Base-by-base conservation (phyloP, 192 early-diverging fungal species). In the Tieghemiomyces parasiticus region DNA sequence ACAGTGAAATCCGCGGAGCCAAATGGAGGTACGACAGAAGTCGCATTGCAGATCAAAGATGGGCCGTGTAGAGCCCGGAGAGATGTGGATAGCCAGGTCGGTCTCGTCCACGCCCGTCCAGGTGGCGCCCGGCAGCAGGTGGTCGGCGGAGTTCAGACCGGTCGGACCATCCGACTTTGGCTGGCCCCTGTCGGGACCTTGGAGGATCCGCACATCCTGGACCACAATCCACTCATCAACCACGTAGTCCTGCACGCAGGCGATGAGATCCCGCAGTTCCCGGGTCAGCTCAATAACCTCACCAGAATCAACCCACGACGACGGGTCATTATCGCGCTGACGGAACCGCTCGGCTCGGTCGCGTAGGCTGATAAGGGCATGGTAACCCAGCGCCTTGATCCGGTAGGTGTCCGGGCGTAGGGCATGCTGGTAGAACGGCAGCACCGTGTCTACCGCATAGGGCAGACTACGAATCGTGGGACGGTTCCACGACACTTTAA, bases 401-500 rank as follows among this genome's bases (percentile, higher is more conserved):
- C 34, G 54, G 54, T 56, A 56, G 1, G 20, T 14, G 19, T 56
- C 54, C 13, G 54, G 33, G 19, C 34, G 20, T 13, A 34, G 19
- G 4, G 33, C 29, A 34, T 31, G 13, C 31, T 24, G 54, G 54
- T 56, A 56, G 8, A 34, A n/a, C 2, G 54, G 54, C 16, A 56
- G 34, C 14, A 35, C 34, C 13, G 29, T 19, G 31, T 34, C 16
- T 16, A 56, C 14, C 16, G 54, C 54, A 1, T 24, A 16, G 19
- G 20, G 19, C 9, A 60, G n/a, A 4, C 38, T 2, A 8, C 24
- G 44, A 12, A 26, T 26, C 28, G 59, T 60, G 28, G 20, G 10
- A 13, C 35, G 22, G 42, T 60, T 60, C 59, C 59, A 60, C 6
- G 59, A 46, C 16, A 49, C 59, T 22, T 60, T 60, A 13, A 60